A percentile compares a stretch with the other conserved stretches of the same genome.
phyloP scores from a whole-genome alignment of 2,329 filamentous ascomycete genomes.

The Hypoxylon sp. region DNA sequence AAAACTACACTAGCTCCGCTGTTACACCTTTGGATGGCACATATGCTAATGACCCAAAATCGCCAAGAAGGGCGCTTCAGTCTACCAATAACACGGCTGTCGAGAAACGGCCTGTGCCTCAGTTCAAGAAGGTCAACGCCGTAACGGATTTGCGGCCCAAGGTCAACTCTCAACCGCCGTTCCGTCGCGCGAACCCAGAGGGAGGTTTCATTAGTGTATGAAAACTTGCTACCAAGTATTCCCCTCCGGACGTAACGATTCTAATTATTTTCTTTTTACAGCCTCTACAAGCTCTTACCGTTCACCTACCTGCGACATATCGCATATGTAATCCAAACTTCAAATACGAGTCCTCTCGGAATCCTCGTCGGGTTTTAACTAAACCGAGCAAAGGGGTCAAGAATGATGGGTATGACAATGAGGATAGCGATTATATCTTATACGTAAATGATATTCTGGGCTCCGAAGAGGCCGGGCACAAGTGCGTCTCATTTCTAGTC shows the following conservation, averaged over 20 bases:
- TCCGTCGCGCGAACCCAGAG: constrained; percentile 93
- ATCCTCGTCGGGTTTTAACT: constrained; percentile 93
- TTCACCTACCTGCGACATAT: constrained; percentile 94
- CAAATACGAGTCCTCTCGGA: constrained; percentile 98
- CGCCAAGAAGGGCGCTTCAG: constrained; percentile 69
- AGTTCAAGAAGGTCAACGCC: constrained; percentile 84
- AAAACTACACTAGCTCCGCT: constrained; percentile 80
- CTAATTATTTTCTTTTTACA: constrained; percentile 58
- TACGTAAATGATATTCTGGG: constrained; percentile 99
- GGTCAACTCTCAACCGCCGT: constrained; percentile 89
- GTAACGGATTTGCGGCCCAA: constrained; percentile 83
- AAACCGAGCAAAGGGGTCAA: constrained; percentile 99
- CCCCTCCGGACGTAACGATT: constrained; percentile 24
- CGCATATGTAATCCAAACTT: constrained; percentile 98
- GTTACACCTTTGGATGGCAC: constrained; percentile 80
- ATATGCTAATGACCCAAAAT: constrained; percentile 70
- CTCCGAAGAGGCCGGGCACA: constrained; percentile 97
- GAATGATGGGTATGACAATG: constrained; percentile 99
- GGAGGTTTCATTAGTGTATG: constrained; percentile 97
- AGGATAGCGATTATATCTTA: constrained; percentile 98
- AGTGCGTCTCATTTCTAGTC: constrained; percentile 68
- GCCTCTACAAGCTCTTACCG: constrained; percentile 95
- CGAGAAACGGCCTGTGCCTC: constrained; percentile 81
- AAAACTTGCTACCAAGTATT: constrained; percentile 28
- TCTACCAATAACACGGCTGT: constrained; percentile 58